Evolutionary conservation across 2,329 filamentous ascomycete species (phyloP).

Genomic region (Clarireedia homoeocarpa): DNA sequence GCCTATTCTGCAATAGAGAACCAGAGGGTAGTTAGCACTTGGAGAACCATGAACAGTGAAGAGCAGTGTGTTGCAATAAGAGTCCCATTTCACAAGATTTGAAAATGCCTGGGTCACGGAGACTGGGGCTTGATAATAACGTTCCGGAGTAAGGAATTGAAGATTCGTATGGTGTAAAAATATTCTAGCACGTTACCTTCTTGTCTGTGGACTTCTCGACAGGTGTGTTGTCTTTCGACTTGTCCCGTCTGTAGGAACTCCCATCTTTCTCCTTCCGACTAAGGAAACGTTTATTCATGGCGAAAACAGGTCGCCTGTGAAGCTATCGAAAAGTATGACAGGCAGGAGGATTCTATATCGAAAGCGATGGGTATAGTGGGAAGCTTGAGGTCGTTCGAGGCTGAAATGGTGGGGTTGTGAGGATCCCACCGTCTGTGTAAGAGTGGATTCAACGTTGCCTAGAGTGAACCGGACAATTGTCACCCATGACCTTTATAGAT

Average conservation of each 20-base stretch:
- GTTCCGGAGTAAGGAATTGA: background rate
- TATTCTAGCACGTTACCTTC: conserved; percentile 36
- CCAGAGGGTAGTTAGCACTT: conserved; percentile 21
- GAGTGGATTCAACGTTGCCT: background rate
- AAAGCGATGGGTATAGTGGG: background rate
- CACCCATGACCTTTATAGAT: no score
- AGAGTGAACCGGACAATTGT: background rate
- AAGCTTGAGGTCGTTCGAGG: background rate
- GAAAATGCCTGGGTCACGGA: conserved; percentile 21
- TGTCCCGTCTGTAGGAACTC: conserved; percentile 41
- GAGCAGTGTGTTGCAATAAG: conserved; percentile 15
- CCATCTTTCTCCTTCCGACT: conserved; percentile 61
- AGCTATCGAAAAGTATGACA: background rate
- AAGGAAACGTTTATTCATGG: conserved; percentile 53
- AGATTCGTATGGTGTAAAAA: conserved; percentile 2
- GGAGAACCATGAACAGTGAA: conserved; percentile 13
- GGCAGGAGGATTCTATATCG: background rate
- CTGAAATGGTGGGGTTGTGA: background rate
- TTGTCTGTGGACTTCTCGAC: conserved; percentile 30
- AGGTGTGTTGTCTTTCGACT: conserved; percentile 40
- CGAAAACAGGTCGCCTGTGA: background rate
- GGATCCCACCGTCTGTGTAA: background rate
- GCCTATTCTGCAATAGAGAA: conserved; percentile 36
- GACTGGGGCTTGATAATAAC: conserved; percentile 12
- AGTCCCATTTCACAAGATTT: conserved; percentile 15